Evolutionary conservation across 129 eudicot genomes (phyloP), one percentile per base, ranked within the genome.

Genomic region (Solidago caesia): DNA sequence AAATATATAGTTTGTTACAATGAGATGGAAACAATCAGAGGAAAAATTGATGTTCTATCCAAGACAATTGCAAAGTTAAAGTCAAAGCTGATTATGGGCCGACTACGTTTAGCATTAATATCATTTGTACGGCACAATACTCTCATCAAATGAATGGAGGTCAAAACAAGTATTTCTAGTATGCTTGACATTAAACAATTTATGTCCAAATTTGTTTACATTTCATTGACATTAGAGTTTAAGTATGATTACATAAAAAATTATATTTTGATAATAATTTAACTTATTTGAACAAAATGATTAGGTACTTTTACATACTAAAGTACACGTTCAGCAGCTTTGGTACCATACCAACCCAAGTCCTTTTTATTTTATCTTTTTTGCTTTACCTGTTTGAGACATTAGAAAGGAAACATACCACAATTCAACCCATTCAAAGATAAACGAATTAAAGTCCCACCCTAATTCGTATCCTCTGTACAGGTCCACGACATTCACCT

Each of bases 1-100:
- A 47, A 60, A 47, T 46, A 56, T 4, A 64, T 48, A 73, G 64
- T 64, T 58, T 44, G 26, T 67, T n/a, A 49, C 13, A 61, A 26
- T 6, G 48, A 7, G 52, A 71, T 9, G 4, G n/a, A 71, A 71
- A 55, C 29, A 55, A 55, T 52, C 6, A 39, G 5, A 14, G 4
- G n/a, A 26, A 10, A 29, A 9, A 11, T 41, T 27, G 16, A 63
- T 63, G 13, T 4, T n/a, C 7, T 8, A 63, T 29, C 10, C 15
- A 29, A 13, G 39, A 53, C 39, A 33, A 21, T 3, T 53, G 25
- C 14, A 53, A n/a, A 13, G 25, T 14, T 53, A n/a, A 12, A 53
- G 4, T 53, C 3, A 53, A 14, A 53, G 2, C 15, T 63, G 6
- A 62, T 62, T 62, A 14, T 29, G 0, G 13, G 68, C 42, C n/a